These are phyloP conservation scores for Pyrenophora graminea DNA, from an alignment of 2,329 filamentous ascomycete species.

Conservation along the genomic window DNA sequence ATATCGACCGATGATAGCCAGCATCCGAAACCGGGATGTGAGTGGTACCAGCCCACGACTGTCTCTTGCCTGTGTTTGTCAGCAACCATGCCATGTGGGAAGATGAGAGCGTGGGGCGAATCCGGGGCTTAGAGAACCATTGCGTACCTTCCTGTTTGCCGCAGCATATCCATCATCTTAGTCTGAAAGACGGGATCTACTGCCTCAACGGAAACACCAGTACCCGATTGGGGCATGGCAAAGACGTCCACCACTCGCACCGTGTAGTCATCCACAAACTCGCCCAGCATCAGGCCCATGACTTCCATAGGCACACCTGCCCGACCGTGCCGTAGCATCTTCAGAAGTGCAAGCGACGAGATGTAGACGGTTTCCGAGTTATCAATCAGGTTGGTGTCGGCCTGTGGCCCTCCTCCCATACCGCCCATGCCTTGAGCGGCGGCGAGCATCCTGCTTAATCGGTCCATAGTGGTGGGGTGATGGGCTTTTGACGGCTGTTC, in stretches of 20 bases:
- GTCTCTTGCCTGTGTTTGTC: slow-evolving; percentile 75
- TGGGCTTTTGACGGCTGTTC: neutral
- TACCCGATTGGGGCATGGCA: slow-evolving; percentile 98
- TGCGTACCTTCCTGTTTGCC: slow-evolving; percentile 86
- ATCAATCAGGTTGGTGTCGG: slow-evolving; percentile 90
- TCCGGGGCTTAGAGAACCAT: neutral
- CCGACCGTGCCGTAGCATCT: slow-evolving; percentile 97
- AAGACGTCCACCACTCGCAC: slow-evolving; percentile 98
- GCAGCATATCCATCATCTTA: slow-evolving; percentile 99
- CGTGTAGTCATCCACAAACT: slow-evolving; percentile 99
- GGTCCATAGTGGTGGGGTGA: slow-evolving; percentile 68
- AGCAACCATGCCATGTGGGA: slow-evolving; percentile 10
- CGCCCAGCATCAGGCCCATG: slow-evolving; percentile 98
- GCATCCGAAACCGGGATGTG: slow-evolving; percentile 97
- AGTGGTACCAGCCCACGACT: slow-evolving; percentile 99
- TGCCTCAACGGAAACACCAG: slow-evolving; percentile 95
- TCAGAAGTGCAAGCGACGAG: slow-evolving; percentile 92
- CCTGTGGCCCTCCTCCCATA: slow-evolving; percentile 58
- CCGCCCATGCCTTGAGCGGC: slow-evolving; percentile 69
- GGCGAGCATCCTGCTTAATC: slow-evolving; percentile 85
- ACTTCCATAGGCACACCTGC: slow-evolving; percentile 99
- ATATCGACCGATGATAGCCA: slow-evolving; percentile 99
- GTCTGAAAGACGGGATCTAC: slow-evolving; percentile 99
- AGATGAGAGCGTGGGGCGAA: neutral
- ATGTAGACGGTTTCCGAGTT: slow-evolving; percentile 99